Evolutionary conservation across 495 filamentous ascomycete species (phyloP), one percentile per base, ranked within the genome.

Genomic region (Staphylotrichum longicolle): DNA sequence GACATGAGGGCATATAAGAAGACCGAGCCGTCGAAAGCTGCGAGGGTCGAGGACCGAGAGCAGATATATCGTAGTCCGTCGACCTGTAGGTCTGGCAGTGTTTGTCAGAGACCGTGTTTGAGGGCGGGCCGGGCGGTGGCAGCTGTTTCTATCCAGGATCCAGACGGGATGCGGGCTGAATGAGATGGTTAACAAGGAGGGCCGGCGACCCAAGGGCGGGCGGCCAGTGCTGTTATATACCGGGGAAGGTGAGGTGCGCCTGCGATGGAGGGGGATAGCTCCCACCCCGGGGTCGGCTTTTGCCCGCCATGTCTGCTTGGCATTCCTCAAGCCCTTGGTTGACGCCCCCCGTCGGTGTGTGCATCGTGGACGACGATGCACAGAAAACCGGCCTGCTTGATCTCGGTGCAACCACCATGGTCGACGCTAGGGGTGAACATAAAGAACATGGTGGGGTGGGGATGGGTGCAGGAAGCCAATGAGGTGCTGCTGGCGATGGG

Each of bases 1-100:
- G 76, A 78, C 73, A 77, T 77, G 74, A 64, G 74, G 69, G 71
- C 72, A 75, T 75, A 45, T 60, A 54, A 42, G n/a, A 40, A 9
- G 58, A 60, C 54, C 40, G 20, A 47, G 34, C 15, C 44, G 51
- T 57, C 46, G 46, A 39, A 34, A 39, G 57, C 33, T 57, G 59
- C 53, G 40, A 42, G 48, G 60, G 47, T 42, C 9, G 57, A 30
- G 54, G 61, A 54, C 42, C 15, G 54, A 42, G 40, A 46, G 9
- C 45, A 63, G 57, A 67, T 63, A 67, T 65, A 61, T 44, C 41
- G 44, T 6, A 4, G 2, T 45, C 4, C 30, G 27, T 27, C 39
- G 47, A 15, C 34, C 37, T 52, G 12, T 27, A 20, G 30, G 48
- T 33, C 10, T 63, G 56, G 53, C 51, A 8, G 53, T 46, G 52